Evolutionary conservation across 305 asterid genomes (phyloP).

Genomic region (Plantago coronopus): DNA sequence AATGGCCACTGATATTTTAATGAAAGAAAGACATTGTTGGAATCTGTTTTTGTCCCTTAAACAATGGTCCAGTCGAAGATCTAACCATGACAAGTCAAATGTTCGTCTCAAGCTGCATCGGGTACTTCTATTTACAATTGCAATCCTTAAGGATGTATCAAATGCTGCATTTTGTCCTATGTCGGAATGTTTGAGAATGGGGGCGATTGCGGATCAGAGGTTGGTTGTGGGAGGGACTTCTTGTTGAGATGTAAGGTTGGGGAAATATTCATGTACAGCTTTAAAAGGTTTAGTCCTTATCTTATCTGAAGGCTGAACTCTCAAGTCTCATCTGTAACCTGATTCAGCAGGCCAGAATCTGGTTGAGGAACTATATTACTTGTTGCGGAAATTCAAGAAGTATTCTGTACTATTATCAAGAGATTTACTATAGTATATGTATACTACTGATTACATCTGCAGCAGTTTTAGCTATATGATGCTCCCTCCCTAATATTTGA

Average conservation of each 20-base stretch:
- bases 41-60: constrained; percentile 18
- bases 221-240: constrained; percentile 21
- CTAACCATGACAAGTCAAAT: constrained; percentile 16
- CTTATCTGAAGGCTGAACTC: constrained; percentile 27
- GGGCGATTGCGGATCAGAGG: too few species aligned
- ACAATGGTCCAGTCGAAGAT: constrained; percentile 11
- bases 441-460: too few species aligned
- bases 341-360: constrained; percentile 22
- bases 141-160: background rate
- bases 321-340: constrained; percentile 22
- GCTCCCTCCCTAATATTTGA: too few species aligned
- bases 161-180: background rate
- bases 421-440: too few species aligned
- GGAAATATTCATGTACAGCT: constrained; percentile 36
- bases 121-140: background rate
- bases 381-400: too few species aligned
- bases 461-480: too few species aligned
- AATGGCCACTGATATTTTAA: constrained; percentile 37
- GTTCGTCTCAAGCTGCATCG: constrained; percentile 7
- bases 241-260: constrained; percentile 24
- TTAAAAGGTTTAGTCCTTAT: constrained; percentile 26
- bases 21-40: constrained; percentile 10
- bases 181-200: background rate
- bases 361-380: constrained; percentile 11
- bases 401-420: too few species aligned